Conservation (phyloP, 2,329 filamentous ascomycete species). For the Malbranchea zuffiana region DNA sequence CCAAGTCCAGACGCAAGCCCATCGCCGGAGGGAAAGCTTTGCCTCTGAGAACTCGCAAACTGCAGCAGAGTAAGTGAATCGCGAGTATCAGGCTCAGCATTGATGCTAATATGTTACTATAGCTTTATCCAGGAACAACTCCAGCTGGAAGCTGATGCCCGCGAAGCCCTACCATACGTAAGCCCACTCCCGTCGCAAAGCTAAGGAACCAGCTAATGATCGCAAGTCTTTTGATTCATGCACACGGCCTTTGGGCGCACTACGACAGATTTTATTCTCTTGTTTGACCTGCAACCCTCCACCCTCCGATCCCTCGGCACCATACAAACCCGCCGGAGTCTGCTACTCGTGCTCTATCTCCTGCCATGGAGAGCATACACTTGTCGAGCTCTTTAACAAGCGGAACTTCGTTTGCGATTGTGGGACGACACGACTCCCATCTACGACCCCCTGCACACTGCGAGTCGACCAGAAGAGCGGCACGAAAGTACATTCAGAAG, state of each 20-base stretch:
- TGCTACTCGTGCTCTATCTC: constrained; percentile 96
- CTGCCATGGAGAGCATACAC: constrained; percentile 86
- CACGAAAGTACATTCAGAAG: constrained; percentile 65
- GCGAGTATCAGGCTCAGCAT: neutral
- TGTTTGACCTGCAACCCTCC: constrained; percentile 89
- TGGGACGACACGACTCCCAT: constrained; percentile 68
- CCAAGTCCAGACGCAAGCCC: constrained; percentile 11
- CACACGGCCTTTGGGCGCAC: constrained; percentile 75
- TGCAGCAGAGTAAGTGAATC: constrained; percentile 50
- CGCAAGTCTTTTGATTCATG: constrained; percentile 80
- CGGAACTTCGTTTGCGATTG: constrained; percentile 95
- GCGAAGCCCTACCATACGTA: constrained; percentile 88
- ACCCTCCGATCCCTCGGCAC: constrained; percentile 40
- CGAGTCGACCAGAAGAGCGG: constrained; percentile 63
- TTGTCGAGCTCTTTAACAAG: constrained; percentile 94
- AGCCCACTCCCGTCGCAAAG: constrained; percentile 20
- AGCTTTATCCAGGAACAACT: constrained; percentile 86
- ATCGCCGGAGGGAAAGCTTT: constrained; percentile 29
- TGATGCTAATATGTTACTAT: constrained; percentile 1
- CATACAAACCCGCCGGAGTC: constrained; percentile 66
- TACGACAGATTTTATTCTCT: constrained; percentile 82
- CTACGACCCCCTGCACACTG: constrained; percentile 61
- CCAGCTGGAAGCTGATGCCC: constrained; percentile 84
- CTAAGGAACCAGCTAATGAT: constrained; percentile 11
- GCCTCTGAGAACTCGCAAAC: constrained; percentile 56